Evolutionary conservation across 1,284 basidiomycete species (phyloP), one percentile per base, ranked within the genome.

Genomic region (Pseudozyma hubeiensis): DNA sequence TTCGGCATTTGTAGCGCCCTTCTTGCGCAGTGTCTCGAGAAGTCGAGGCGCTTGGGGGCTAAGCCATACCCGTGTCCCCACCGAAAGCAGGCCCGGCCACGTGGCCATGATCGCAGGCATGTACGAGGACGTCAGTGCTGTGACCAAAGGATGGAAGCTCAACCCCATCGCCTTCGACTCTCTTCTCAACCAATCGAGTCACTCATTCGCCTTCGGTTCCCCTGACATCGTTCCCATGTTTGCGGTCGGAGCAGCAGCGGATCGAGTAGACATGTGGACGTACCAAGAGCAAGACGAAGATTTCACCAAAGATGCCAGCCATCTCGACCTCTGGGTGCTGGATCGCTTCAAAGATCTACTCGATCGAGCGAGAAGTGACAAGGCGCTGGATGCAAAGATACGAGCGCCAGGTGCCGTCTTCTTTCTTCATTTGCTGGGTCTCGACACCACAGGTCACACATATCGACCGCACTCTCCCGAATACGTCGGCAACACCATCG

Each of bases 221-320:
- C 93, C 93, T 0, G 93, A 95, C 83, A 95, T 95, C 62, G 85
- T 95, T 5, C 92, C 92, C 11, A 95, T 95, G 91, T 95, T 95
- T 79, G 87, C 89, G 16, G 87, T 88, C 7, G 92, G 92, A 14
- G 92, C 92, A 0, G 75, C 80, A 3, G 71, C 78, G 7, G 90
- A 90, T 1, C 91, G 88, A 69, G 91, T 94, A 0, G 87, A 88
- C 47, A 90, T 89, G 54, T 93, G 91, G 91, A 89, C 87, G 55
- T 94, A 94, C 81, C 85, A 91, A 56, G 91, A 92, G 78, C 89
- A 90, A 29, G 90, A 89, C 41, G 92, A 88, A 90, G 80, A 82
- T 50, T 82, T 82, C 43, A 81, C 80, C 51, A 79, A 77, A 33
- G 93, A 94, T 82, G 93, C 93, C 0, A 91, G 90, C 2, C 86